These are phyloP conservation scores for Rhododendron mucronatum DNA, from an alignment of 148 eudicot genomes.

Conservation along the genomic window DNA sequence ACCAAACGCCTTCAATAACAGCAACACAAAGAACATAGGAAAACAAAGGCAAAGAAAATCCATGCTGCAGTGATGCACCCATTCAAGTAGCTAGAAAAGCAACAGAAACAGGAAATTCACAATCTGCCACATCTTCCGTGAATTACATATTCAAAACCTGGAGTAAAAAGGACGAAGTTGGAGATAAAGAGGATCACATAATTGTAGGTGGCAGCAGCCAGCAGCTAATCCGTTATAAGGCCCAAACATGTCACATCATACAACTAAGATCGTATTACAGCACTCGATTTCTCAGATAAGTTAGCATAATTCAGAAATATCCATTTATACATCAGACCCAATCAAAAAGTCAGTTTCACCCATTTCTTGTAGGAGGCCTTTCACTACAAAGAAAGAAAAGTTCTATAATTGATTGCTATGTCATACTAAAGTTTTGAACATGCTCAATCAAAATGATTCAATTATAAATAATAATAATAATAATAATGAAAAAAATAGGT, in stretches of 20 bases:
- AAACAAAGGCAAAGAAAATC: background rate
- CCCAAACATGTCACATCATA: background rate
- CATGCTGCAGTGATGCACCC: background rate
- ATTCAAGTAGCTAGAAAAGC: background rate
- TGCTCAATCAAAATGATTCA: background rate
- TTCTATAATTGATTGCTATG: background rate
- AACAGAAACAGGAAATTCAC: background rate
- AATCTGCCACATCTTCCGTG: background rate
- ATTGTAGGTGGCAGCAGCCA: background rate
- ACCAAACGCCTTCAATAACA: background rate
- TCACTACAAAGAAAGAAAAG: background rate
- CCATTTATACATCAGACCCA: background rate
- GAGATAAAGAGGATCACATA: background rate
- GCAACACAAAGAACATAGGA: background rate
- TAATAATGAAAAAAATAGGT: too few species aligned
- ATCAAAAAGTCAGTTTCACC: background rate
- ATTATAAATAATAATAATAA: too few species aligned
- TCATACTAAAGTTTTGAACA: background rate
- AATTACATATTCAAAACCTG: background rate
- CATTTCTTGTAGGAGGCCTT: background rate
- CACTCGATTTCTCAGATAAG: background rate
- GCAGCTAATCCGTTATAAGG: background rate
- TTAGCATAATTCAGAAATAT: background rate
- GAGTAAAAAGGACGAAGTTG: background rate
- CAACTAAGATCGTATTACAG: background rate